Evolutionary conservation across 192 early-diverging fungal species (phyloP), one percentile per base, ranked within the genome.

Genomic region (Linnemannia schmuckeri): DNA sequence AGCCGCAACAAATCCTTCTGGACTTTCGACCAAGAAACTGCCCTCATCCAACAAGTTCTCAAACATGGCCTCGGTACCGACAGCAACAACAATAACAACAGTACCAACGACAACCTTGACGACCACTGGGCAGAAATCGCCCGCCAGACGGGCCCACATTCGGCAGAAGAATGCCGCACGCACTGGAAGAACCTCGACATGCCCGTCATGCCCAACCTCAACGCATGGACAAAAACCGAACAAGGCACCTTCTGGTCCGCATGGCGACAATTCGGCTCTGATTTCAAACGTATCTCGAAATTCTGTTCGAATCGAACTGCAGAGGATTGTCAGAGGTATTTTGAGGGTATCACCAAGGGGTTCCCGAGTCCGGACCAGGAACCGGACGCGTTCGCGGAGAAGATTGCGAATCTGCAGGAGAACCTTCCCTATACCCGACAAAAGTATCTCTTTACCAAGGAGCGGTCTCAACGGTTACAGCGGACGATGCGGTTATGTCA

Each of bases 131-230:
- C 71, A 17, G 54, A 68, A 41, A 80, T 77, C 40, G 83, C 83
- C 0, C 37, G 42, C 30, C 27, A 35, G 6, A 42, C 74, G 6
- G 78, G 83, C 18, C 27, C 76, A 9, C 83, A 76, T 37, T 76
- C 83, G 0, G 35, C 78, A 0, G 55, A 55, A 49, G 83, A 79
- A 68, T 85, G 83, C 41, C 74, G 83, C 1, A 41, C 78, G 2
- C 83, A 68, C 27, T 85, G 83, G 83, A 85, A 85, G 37, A 54
- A 80, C 24, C 78, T 85, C 8, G 78, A 85, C 54, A 85, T 85
- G 78, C 83, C 83, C 42, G 55, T 80, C 44, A 24, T 46, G 33
- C 40, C 35, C 4, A 66, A 54, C 15, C 33, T 35, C 24, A 33
- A 44, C 20, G 37, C 37, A 1, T 76, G 78, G 83, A 71, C 41